Evolutionary conservation across 140 eudicot genomes (phyloP).

Genomic region (Anethum foeniculum): DNA sequence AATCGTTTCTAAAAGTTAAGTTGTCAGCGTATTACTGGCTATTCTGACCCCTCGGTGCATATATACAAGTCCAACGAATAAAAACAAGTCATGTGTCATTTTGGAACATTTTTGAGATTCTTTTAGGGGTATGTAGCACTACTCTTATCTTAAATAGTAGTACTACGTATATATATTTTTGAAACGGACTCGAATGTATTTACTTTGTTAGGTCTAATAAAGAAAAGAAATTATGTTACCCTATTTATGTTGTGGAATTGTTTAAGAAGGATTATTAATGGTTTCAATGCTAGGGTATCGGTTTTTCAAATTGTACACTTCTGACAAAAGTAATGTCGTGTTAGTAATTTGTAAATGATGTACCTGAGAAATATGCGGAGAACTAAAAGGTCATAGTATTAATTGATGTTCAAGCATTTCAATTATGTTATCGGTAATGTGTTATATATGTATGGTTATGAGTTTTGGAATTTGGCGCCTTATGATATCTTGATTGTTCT

Average conservation of each 20-base stretch:
- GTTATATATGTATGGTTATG: not conserved
- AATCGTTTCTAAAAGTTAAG: too few species aligned
- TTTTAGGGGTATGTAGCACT: too few species aligned
- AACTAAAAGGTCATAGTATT: not conserved
- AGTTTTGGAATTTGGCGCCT: not conserved
- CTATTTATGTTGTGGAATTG: not conserved
- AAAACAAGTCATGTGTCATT: too few species aligned
- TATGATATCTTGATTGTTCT: slow-evolving; percentile 34
- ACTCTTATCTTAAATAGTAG: too few species aligned
- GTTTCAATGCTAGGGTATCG: not conserved
- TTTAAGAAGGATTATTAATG: not conserved
- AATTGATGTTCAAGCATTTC: too few species aligned
- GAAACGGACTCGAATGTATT: too few species aligned
- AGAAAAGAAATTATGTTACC: not conserved
- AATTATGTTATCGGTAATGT: not conserved
- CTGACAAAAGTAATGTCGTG: not conserved
- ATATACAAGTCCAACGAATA: too few species aligned
- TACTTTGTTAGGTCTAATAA: too few species aligned
- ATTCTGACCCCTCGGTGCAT: too few species aligned
- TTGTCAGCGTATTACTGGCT: too few species aligned
- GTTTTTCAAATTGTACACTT: not conserved
- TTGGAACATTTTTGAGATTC: too few species aligned
- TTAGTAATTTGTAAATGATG: not conserved
- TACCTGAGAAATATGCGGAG: not conserved
- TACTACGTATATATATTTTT: too few species aligned